Evolutionary conservation across 306 rosid genomes (phyloP).

Genomic region (Ochetophila trinervis): DNA sequence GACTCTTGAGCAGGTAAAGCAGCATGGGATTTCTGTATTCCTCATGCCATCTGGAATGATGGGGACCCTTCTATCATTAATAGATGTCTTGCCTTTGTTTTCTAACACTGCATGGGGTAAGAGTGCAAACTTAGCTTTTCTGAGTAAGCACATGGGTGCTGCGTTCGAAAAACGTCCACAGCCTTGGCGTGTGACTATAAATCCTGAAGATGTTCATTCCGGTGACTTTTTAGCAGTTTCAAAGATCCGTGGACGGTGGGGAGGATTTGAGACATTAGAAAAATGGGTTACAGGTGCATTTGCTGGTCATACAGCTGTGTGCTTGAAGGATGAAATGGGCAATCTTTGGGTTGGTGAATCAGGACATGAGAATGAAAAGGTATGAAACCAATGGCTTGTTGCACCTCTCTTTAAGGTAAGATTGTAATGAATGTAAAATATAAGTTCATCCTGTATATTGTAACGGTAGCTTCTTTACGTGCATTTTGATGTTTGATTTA

Average conservation of each 20-base stretch:
- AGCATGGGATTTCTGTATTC: conserved; percentile 92
- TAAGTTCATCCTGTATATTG: background rate
- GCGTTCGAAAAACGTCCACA: conserved; percentile 68
- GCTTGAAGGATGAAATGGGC: conserved; percentile 92
- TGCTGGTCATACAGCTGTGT: conserved; percentile 98
- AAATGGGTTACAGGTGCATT: conserved; percentile 98
- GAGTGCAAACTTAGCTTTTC: conserved; percentile 70
- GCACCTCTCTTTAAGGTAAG: background rate
- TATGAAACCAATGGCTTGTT: conserved; percentile 28
- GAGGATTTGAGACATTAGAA: conserved; percentile 95
- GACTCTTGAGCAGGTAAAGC: conserved; percentile 71
- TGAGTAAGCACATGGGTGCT: conserved; percentile 93
- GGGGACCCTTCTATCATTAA: conserved; percentile 78
- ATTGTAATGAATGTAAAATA: background rate
- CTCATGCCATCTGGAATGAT: conserved; percentile 99
- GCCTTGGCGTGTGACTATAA: conserved; percentile 69
- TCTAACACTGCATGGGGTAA: conserved; percentile 92
- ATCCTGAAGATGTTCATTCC: conserved; percentile 85
- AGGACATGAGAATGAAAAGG: conserved; percentile 97
- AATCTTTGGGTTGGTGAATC: conserved; percentile 99
- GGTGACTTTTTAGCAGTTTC: conserved; percentile 95
- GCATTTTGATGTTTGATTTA: background rate
- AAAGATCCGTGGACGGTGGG: conserved; percentile 99
- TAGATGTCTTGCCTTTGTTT: conserved; percentile 86
- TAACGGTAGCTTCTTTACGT: background rate